Evolutionary conservation across 2,329 filamentous ascomycete genomes (phyloP).

Genomic region (Penicillium aurantiogriseum): DNA sequence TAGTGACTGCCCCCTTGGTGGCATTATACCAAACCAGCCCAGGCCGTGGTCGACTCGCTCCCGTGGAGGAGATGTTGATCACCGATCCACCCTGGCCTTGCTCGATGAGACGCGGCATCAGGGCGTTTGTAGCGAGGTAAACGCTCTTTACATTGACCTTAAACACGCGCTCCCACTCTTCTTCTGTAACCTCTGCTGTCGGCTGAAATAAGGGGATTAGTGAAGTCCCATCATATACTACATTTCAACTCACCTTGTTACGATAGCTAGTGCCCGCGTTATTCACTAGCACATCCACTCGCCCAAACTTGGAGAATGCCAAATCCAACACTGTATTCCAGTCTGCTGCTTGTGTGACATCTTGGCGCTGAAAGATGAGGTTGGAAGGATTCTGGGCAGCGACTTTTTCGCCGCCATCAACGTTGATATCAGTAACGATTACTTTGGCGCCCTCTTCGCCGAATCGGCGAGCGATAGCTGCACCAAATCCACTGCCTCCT

Average conservation of each 20-base stretch:
- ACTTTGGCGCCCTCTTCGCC: slow-evolving; percentile 44
- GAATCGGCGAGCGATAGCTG: slow-evolving; percentile 42
- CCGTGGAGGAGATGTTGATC: slow-evolving; percentile 48
- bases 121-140: slow-evolving; percentile 35
- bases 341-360: slow-evolving; percentile 36
- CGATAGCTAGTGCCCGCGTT: slow-evolving; percentile 47
- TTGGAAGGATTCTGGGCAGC: slow-evolving; percentile 30
- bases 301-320: slow-evolving; percentile 32
- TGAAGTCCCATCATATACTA: not conserved
- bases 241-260: slow-evolving; percentile 36
- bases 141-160: slow-evolving; percentile 47
- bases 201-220: slow-evolving; percentile 26
- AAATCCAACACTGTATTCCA: slow-evolving; percentile 36
- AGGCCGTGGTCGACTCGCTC: slow-evolving; percentile 42
- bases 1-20: slow-evolving; percentile 46
- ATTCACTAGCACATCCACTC: slow-evolving; percentile 48
- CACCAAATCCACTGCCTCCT: slow-evolving; percentile 45
- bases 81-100: slow-evolving; percentile 44
- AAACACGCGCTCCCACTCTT: slow-evolving; percentile 46
- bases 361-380: slow-evolving; percentile 35
- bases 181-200: slow-evolving; percentile 43
- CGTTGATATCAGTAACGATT: slow-evolving; percentile 44
- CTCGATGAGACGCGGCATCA: slow-evolving; percentile 39
- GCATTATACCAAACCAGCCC: slow-evolving; percentile 50
- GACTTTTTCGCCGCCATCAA: slow-evolving; percentile 33